These are phyloP conservation scores for Ascochyta clinopodiicola DNA, from an alignment of 2,329 filamentous ascomycete genomes.

Conservation along the genomic window DNA sequence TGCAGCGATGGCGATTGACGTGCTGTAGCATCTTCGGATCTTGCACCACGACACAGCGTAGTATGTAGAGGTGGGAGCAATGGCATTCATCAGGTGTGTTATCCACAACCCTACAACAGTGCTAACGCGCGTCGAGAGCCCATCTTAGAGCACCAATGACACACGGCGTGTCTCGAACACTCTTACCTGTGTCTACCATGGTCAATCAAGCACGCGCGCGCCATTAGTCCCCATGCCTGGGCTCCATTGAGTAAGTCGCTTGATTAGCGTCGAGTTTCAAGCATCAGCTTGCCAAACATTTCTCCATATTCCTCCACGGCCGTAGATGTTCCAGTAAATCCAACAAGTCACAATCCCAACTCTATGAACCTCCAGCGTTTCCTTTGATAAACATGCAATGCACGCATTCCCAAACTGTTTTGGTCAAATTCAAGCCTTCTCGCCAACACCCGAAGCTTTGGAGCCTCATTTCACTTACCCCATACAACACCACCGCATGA, in stretches of 20 bases:
- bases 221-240: neutral
- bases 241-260: neutral
- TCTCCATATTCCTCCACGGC: conserved; percentile 9
- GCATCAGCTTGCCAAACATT: too few species aligned
- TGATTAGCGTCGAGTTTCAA: neutral
- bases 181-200: neutral
- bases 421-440: conserved; percentile 5
- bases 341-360: neutral
- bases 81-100: neutral
- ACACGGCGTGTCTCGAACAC: neutral
- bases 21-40: conserved; percentile 31
- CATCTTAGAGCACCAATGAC: too few species aligned
- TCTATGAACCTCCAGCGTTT: neutral
- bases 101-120: neutral
- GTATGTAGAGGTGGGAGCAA: conserved; percentile 16
- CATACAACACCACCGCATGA: too few species aligned
- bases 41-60: conserved; percentile 23
- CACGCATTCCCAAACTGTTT: neutral
- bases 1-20: conserved; percentile 23
- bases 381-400: too few species aligned
- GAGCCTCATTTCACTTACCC: conserved; percentile 11
- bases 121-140: conserved; percentile 1
- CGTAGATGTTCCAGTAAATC: conserved; percentile 9
- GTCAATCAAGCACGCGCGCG: conserved; percentile 1
- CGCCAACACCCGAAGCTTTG: conserved; percentile 16